These are phyloP conservation scores for Phytophthora brassicae DNA, from an alignment of 352 stramenopile species.

Conservation along the genomic window DNA sequence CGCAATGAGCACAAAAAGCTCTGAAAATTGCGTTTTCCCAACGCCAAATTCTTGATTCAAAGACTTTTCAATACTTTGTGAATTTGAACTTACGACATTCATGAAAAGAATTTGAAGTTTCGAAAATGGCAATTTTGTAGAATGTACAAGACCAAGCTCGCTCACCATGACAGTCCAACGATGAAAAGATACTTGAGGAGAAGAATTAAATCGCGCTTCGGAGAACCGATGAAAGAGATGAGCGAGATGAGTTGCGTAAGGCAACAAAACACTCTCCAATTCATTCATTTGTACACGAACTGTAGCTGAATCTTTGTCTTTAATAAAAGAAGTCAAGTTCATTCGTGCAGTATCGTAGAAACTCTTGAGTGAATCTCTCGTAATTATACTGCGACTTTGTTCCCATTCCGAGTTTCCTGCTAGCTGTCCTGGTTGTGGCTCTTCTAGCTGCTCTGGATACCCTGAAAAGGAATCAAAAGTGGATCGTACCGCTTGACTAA, in stretches of 20 bases:
- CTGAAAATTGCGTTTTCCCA: conserved; percentile 25
- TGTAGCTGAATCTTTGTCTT: neutral
- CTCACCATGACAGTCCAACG: conserved; percentile 39
- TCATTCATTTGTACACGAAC: conserved; percentile 10
- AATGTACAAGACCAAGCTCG: conserved; percentile 35
- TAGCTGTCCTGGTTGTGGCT: neutral
- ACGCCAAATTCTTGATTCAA: conserved; percentile 30
- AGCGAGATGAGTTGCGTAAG: conserved; percentile 41
- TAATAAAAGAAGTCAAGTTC: conserved; percentile 4
- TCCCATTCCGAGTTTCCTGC: too few species aligned
- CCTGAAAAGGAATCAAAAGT: conserved; percentile 18
- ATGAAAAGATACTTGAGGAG: conserved; percentile 30
- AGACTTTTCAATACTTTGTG: neutral
- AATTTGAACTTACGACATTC: neutral
- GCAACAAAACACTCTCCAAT: conserved; percentile 40
- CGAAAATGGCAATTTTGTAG: conserved; percentile 19
- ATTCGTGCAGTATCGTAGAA: conserved; percentile 34
- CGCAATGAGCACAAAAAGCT: conserved; percentile 37
- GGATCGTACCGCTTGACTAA: conserved; percentile 40
- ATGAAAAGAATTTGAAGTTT: conserved; percentile 31
- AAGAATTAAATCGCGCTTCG: conserved; percentile 27
- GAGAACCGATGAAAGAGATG: conserved; percentile 52
- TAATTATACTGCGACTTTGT: neutral
- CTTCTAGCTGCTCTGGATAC: conserved; percentile 10
- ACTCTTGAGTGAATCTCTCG: conserved; percentile 11